Conservation (phyloP, 192 early-diverging fungal species). For the Backusella sp. region DNA sequence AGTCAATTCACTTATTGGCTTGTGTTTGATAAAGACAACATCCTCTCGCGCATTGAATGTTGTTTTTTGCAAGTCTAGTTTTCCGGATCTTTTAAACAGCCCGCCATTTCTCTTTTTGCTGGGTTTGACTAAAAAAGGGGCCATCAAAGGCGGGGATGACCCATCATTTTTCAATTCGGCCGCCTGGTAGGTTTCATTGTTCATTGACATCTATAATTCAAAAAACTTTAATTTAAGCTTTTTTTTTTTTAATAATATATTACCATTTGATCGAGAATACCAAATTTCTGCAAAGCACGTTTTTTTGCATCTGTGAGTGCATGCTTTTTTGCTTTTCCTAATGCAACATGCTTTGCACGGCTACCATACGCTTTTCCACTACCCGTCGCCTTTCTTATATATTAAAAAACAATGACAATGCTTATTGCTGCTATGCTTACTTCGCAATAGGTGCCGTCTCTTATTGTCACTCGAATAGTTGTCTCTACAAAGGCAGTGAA, state of each 20-base stretch:
- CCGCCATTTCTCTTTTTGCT: neutral
- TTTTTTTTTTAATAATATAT: conserved; percentile 50
- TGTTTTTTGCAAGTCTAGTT: neutral
- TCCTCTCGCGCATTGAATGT: neutral
- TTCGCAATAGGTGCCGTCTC: conserved; percentile 86
- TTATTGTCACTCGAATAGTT: conserved; percentile 78
- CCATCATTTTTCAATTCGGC: neutral
- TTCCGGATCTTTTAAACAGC: neutral
- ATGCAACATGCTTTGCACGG: conserved; percentile 71
- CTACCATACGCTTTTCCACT: conserved; percentile 79
- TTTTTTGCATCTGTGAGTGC: conserved; percentile 89
- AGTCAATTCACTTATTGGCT: neutral
- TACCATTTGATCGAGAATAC: conserved; percentile 85
- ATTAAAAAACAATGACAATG: neutral
- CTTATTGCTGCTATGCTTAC: conserved; percentile 31
- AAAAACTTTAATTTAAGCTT: neutral
- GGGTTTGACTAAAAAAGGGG: neutral
- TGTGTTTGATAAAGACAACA: neutral
- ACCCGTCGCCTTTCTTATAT: conserved; percentile 66
- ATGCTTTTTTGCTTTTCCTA: conserved; percentile 93
- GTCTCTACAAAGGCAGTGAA: conserved; percentile 71
- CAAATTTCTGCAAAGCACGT: conserved; percentile 83
- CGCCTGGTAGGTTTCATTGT: neutral
- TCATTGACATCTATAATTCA: neutral
- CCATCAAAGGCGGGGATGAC: neutral